Percentiles rank a stretch among this genome's conserved stretches.
phyloP scores from a whole-genome alignment of 495 filamentous ascomycete species.

The Neurospora sp. region DNA sequence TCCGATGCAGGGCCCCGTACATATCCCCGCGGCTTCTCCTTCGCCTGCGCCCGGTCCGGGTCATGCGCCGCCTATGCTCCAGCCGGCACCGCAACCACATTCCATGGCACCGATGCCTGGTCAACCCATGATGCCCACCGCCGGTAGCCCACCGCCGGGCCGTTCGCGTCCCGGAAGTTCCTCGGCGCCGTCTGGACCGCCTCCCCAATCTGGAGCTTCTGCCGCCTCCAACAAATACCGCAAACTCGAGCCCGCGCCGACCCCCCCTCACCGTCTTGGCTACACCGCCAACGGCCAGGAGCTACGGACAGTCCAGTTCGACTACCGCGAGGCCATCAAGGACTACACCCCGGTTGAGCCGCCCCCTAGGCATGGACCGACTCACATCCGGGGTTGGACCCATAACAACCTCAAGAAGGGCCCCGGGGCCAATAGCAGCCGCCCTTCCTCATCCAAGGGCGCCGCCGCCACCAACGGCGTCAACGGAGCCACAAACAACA shows the following conservation, averaged over 20 bases:
- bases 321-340: conserved; percentile 38
- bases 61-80: conserved; percentile 1
- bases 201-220: conserved; percentile 1
- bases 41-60: not conserved
- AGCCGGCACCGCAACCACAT: conserved; percentile 6
- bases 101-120: not conserved
- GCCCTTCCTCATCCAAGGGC: conserved; percentile 1
- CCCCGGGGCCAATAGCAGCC: not conserved
- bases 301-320: conserved; percentile 37
- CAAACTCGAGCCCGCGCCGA: conserved; percentile 38
- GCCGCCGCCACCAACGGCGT: not conserved
- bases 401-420: conserved; percentile 31
- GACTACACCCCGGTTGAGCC: conserved; percentile 35
- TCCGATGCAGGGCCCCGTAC: not conserved
- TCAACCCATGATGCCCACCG: not conserved
- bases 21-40: not conserved
- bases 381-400: conserved; percentile 40
- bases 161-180: conserved; percentile 16
- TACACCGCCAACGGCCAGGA: conserved; percentile 31
- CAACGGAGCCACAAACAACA: not conserved
- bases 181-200: conserved; percentile 19
- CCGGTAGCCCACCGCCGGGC: conserved; percentile 3
- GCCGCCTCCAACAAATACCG: conserved; percentile 28
- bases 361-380: conserved; percentile 34
- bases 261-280: conserved; percentile 32